Evolutionary conservation across 441 rosid species (phyloP).

Genomic region (Euphorbia corollata): DNA sequence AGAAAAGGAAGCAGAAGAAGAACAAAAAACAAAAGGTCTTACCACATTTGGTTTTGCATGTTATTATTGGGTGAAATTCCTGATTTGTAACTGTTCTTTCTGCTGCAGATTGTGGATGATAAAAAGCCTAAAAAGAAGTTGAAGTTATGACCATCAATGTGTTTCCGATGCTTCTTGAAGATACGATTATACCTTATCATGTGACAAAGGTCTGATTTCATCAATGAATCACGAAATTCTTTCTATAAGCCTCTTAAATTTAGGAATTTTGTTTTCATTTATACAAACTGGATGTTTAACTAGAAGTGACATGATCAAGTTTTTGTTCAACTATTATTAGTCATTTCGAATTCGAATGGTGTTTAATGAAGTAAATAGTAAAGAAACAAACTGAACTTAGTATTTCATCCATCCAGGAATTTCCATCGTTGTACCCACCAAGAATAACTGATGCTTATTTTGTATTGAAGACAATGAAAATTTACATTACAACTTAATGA

Average conservation of each 20-base stretch:
- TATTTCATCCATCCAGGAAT: too few relatives aligned
- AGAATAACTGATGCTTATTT: not conserved
- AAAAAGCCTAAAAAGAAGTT: constrained; percentile 41
- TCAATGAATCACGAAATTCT: too few relatives aligned
- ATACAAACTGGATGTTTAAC: too few relatives aligned
- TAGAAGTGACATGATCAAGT: too few relatives aligned
- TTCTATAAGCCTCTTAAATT: too few relatives aligned
- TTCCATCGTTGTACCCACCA: too few relatives aligned
- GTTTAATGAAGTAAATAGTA: too few relatives aligned
- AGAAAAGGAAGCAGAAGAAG: constrained; percentile 29
- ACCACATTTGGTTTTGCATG: constrained; percentile 9
- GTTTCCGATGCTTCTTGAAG: not conserved
- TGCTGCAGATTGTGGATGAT: constrained; percentile 32
- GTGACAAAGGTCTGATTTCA: too few relatives aligned
- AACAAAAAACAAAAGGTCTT: constrained; percentile 33
- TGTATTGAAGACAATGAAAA: not conserved
- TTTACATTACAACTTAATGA: not conserved
- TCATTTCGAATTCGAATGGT: too few relatives aligned
- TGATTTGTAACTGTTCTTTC: not conserved
- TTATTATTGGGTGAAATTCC: not conserved
- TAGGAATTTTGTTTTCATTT: too few relatives aligned
- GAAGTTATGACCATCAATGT: constrained; percentile 27
- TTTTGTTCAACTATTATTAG: too few relatives aligned
- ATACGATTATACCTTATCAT: not conserved
- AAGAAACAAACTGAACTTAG: too few relatives aligned